Base-by-base conservation (phyloP, 2,329 filamentous ascomycete genomes). In the Pestalotiopsis sp. region DNA sequence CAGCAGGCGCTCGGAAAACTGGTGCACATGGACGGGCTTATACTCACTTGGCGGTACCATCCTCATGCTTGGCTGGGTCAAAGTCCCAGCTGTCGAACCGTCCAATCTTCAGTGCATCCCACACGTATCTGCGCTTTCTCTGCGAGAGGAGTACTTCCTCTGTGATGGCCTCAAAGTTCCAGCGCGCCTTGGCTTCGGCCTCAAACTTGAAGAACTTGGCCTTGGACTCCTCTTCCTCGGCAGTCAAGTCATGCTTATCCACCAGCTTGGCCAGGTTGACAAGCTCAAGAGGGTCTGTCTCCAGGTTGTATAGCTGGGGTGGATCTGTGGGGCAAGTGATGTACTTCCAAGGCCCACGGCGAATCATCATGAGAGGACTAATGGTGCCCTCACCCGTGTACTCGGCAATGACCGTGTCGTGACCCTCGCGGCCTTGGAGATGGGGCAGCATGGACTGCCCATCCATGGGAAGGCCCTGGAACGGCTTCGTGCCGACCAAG, bases 341-440 rank as follows among this genome's bases (percentile, higher is more conserved):
- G 79, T 94, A 97, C 84, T 98, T 98, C 93, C 93, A 98, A 60
- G 87, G 85, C 9, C 93, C 93, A 66, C 94, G 91, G 68, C 92
- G 90, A 76, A 98, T 98, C 94, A 98, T 98, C 85, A 97, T 93
- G 67, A 97, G 88, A 1, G 94, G 94, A 4, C 92, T 90, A 67
- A 97, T 85, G 1, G 94, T 97, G 61, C 94, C 94, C 81, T 98
- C 94, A 63, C 94, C 94, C 76, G 95, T 97, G 82, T 98, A 98
- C 82, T 98, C 94, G 69, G 94, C 94, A 74, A 95, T 92, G n/a
- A 96, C 94, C 11, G 92, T 96, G 78, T 98, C 94, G 69, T 91
- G 90, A 55, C 88, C 89, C n/a, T 87, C 80, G 24, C 81, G 81
- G 64, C 88, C 89, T 73, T 90, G 83, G 40, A 97, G 85, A 75